Conservation (phyloP, 2,329 filamentous ascomycete genomes). For the Beauveria sp. region DNA sequence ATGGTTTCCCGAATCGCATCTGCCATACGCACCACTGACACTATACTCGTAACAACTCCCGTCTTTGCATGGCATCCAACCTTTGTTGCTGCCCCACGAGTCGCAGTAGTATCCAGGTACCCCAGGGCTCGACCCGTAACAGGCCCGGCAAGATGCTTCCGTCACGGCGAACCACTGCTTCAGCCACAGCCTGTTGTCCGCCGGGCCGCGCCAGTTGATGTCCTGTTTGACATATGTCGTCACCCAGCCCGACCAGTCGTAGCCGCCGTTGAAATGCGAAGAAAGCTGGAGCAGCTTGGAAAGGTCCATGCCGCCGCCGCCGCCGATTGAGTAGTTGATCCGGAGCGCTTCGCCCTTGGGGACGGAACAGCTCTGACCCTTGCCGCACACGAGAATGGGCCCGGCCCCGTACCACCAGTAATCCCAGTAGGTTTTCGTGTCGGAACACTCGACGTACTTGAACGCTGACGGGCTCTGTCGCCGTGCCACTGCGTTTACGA, state of each 20-base stretch:
- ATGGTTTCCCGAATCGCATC: background rate
- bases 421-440: background rate
- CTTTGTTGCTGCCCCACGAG: background rate
- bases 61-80: background rate
- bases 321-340: background rate
- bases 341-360: background rate
- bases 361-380: background rate
- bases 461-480: background rate
- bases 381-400: background rate
- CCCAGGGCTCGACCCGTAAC: background rate
- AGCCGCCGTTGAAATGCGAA: background rate
- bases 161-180: conserved; percentile 5
- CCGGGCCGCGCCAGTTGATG: background rate
- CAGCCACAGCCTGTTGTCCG: background rate
- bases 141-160: background rate
- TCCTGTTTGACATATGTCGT: background rate
- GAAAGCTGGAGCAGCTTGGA: background rate
- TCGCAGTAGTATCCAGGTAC: background rate
- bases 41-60: background rate
- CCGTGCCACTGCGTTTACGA: background rate
- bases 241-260: background rate
- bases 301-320: background rate
- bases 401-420: conserved; percentile 2
- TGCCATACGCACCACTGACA: background rate
- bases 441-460: background rate